Evolutionary conservation across 129 eudicot species (phyloP), one percentile per base, ranked within the genome.

Genomic region (Ambrosia trifida): DNA sequence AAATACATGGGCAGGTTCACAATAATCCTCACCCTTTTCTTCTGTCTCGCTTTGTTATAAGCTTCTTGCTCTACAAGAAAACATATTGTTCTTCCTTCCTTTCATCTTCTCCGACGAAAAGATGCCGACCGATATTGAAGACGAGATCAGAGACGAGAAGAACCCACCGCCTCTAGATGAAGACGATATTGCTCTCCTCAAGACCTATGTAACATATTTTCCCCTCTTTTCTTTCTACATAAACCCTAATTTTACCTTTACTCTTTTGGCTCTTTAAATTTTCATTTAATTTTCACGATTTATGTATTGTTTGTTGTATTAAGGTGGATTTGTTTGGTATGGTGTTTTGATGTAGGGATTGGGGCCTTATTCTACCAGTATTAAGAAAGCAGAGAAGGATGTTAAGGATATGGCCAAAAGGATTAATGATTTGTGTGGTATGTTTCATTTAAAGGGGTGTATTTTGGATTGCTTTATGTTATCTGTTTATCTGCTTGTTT

Each of bases 381-480:
- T 90, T 66, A 95, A 95, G 94, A 88, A 87, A 72, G 81, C 80
- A 4, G 99, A 95, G 68, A 95, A 90, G 60, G 99, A 95, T 81
- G 86, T 90, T 38, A 95, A 95, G 74, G 97, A 95, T 9, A 87
- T 85, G 96, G 96, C 94, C 46, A 95, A 90, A 76, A 88, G 94
- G 70, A 85, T 95, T 60, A 90, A 95, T 73, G 97, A 90, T 82
- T 80, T 95, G 56, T 79, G 94, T 66, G 99, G 99, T 92, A 82
- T 81, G 81, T 71, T 71, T 45, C 69, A 40, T n/a, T 78, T 17
- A 8, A 2, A 12, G 4, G 66, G n/a, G n/a, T n/a, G 3, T 28
- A 18, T 30, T 30, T 59, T 10, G 40, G 67, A 16, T 36, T n/a
- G 12, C 13, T 35, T 35, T 13, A n/a, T 33, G 7, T 0, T 4